These are phyloP conservation scores for Alternaria novae-zelandiae DNA, from an alignment of 2,329 filamentous ascomycete species.

Conservation along the genomic window DNA sequence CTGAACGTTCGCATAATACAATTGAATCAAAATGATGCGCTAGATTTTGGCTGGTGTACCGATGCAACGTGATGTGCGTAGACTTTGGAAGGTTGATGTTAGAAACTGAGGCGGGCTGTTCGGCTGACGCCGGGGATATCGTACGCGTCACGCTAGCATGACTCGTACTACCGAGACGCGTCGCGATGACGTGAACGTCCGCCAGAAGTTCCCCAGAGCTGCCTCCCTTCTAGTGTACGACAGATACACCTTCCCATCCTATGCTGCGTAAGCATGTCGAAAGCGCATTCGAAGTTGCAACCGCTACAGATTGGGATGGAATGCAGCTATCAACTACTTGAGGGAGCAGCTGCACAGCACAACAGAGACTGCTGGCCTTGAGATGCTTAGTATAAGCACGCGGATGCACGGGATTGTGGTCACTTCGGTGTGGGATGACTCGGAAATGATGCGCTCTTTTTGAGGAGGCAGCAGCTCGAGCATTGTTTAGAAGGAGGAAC, in stretches of 20 bases:
- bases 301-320: background rate
- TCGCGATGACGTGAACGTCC: background rate
- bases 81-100: background rate
- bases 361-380: background rate
- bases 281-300: background rate
- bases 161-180: background rate
- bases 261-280: background rate
- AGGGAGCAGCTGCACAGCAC: background rate
- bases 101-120: background rate
- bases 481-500: background rate
- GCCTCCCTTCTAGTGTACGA: background rate
- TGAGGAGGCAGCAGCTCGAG: background rate
- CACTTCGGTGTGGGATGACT: background rate
- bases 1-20: background rate
- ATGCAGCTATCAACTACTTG: background rate
- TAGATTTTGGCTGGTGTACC: background rate
- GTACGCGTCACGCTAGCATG: background rate
- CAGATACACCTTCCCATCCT: background rate
- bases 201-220: background rate
- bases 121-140: background rate
- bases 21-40: background rate
- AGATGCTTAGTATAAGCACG: background rate
- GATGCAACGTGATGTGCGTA: background rate
- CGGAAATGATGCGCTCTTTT: background rate
- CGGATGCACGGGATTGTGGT: background rate